Percentiles rank a stretch among this genome's conserved stretches.
Conservation (phyloP, 768 basidiomycete genomes). For the Phaffia tasmanica region DNA sequence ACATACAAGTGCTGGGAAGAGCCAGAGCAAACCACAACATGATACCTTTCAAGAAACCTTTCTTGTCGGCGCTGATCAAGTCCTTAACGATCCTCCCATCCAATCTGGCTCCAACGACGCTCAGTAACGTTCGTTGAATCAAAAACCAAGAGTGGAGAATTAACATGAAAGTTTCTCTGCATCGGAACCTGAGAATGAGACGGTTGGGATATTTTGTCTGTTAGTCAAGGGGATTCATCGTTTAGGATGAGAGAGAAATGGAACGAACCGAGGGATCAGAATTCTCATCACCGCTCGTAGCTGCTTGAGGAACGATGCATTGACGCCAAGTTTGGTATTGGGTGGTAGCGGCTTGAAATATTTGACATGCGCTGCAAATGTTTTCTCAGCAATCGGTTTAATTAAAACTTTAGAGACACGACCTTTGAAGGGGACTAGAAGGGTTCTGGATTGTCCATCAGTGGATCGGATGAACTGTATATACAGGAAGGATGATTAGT, state of each 20-base stretch:
- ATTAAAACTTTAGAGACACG: conserved; percentile 52
- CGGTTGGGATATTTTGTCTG: neutral
- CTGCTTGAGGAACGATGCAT: conserved; percentile 58
- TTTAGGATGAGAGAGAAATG: conserved; percentile 27
- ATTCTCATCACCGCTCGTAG: conserved; percentile 65
- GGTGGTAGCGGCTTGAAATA: conserved; percentile 54
- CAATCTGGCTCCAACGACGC: conserved; percentile 72
- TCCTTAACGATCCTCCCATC: conserved; percentile 84
- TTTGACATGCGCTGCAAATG: conserved; percentile 47
- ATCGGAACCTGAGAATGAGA: conserved; percentile 29
- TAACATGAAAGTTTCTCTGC: conserved; percentile 62
- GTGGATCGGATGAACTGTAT: conserved; percentile 49
- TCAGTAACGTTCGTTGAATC: conserved; percentile 71
- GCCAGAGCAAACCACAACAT: conserved; percentile 82
- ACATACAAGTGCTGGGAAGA: conserved; percentile 63
- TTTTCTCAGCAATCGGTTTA: conserved; percentile 44
- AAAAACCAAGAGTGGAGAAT: conserved; percentile 73
- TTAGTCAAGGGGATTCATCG: neutral
- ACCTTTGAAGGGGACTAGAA: conserved; percentile 59
- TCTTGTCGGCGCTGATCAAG: conserved; percentile 72
- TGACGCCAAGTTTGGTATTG: conserved; percentile 49
- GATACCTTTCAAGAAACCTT: conserved; percentile 69
- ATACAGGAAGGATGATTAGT: neutral
- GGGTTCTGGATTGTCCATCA: conserved; percentile 48
- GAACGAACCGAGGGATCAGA: conserved; percentile 52